Evolutionary conservation across 768 basidiomycete species (phyloP).

Genomic region (Agrocybe praecox): DNA sequence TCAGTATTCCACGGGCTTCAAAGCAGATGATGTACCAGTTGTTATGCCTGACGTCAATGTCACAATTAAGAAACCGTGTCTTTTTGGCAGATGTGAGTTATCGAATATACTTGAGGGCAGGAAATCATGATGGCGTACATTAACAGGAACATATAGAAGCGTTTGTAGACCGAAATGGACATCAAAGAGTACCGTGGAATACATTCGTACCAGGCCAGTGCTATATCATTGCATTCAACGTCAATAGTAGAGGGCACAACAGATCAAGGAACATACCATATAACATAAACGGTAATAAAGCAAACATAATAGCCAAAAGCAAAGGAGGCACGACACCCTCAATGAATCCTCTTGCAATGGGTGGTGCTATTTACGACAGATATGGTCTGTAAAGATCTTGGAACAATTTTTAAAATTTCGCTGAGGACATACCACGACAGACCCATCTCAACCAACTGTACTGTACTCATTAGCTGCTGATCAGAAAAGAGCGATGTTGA

Average conservation of each 20-base stretch:
- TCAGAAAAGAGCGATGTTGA: neutral
- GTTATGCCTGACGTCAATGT: conserved; percentile 66
- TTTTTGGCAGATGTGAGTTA: conserved; percentile 16
- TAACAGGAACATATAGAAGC: conserved; percentile 71
- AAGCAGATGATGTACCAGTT: conserved; percentile 24
- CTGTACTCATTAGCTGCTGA: neutral
- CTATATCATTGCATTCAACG: conserved; percentile 22
- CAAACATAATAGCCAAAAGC: conserved; percentile 63
- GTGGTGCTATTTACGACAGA: conserved; percentile 27
- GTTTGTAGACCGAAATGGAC: conserved; percentile 70
- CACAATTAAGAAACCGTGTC: conserved; percentile 74
- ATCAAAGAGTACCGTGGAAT: conserved; percentile 69
- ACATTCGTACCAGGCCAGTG: conserved; percentile 68
- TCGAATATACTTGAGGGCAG: neutral
- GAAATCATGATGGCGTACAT: conserved; percentile 35
- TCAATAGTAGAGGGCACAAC: neutral
- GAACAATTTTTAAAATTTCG: neutral
- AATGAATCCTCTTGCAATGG: conserved; percentile 51
- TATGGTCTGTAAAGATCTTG: neutral
- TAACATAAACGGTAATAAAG: conserved; percentile 59
- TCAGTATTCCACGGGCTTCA: neutral
- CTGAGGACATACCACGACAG: conserved; percentile 30
- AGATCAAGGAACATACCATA: conserved; percentile 40
- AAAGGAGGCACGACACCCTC: conserved; percentile 69
- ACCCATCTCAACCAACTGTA: conserved; percentile 65